These are phyloP conservation scores for Schizophyllum commune DNA, from an alignment of 1,284 basidiomycete genomes.

Conservation along the genomic window DNA sequence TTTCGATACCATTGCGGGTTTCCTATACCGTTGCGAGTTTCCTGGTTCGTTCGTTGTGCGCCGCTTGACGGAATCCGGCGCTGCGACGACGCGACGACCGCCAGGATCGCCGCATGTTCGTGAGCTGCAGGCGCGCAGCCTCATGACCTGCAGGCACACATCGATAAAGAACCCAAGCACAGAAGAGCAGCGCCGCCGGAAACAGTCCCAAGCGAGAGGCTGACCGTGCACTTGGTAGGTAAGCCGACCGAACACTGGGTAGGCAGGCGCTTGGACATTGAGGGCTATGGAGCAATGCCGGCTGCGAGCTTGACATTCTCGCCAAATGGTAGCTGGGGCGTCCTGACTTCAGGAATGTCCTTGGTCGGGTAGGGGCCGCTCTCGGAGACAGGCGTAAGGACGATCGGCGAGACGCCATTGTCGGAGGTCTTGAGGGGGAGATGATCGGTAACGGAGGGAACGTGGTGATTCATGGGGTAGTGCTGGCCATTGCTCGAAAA, in stretches of 20 bases:
- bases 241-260: too few relatives aligned
- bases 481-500: too few relatives aligned
- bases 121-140: slow-evolving; percentile 1
- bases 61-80: too few relatives aligned
- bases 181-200: slow-evolving; percentile 1
- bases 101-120: slow-evolving; percentile 9
- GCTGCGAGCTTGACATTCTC: slow-evolving; percentile 57
- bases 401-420: slow-evolving; percentile 26
- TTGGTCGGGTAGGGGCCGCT: slow-evolving; percentile 31
- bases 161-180: slow-evolving; percentile 4
- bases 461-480: slow-evolving; percentile 19
- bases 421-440: slow-evolving; percentile 31
- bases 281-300: slow-evolving; percentile 41
- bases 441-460: slow-evolving; percentile 22
- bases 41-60: slow-evolving; percentile 1
- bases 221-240: too few relatives aligned
- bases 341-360: slow-evolving; percentile 45
- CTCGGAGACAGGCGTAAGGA: slow-evolving; percentile 17
- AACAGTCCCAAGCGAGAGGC: not conserved
- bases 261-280: too few relatives aligned
- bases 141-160: not conserved
- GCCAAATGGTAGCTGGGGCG: slow-evolving; percentile 54
- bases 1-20: slow-evolving; percentile 7
- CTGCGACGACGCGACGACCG: slow-evolving; percentile 4
- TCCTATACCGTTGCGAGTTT: not conserved